Conservation (phyloP, 2,329 filamentous ascomycete species). For the Laburnicola sp. region DNA sequence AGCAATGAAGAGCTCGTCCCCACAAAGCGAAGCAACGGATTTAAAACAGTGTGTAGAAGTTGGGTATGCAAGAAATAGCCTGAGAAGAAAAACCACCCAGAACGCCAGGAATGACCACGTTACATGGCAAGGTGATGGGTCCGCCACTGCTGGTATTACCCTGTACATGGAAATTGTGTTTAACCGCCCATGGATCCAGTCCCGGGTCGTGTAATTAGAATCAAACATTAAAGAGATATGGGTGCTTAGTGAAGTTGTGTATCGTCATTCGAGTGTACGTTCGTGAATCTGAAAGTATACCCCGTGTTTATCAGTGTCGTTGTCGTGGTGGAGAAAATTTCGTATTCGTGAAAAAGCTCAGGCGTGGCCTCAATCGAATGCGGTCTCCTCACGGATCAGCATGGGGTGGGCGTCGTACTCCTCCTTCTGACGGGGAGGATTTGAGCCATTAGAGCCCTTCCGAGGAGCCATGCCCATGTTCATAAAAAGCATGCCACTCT, state of each 20-base stretch:
- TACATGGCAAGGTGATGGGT: background rate
- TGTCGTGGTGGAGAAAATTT: background rate
- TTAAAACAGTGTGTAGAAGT: background rate
- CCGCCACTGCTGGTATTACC: slow-evolving; percentile 14
- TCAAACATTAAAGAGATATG: slow-evolving; percentile 34
- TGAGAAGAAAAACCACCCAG: slow-evolving; percentile 1
- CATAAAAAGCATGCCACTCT: slow-evolving; percentile 47
- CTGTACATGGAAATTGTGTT: slow-evolving; percentile 16
- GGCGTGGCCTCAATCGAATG: slow-evolving; percentile 30
- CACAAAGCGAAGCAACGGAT: background rate
- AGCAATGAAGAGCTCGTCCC: background rate
- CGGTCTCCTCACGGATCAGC: slow-evolving; percentile 33
- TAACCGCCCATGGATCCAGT: slow-evolving; percentile 31
- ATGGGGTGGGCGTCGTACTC: slow-evolving; percentile 22
- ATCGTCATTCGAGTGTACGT: background rate
- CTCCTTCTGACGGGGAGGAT: slow-evolving; percentile 33
- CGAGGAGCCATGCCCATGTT: slow-evolving; percentile 42
- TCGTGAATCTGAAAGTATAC: background rate
- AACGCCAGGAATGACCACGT: slow-evolving; percentile 18
- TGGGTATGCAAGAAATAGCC: background rate
- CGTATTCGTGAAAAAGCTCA: background rate
- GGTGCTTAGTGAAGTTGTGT: slow-evolving; percentile 10
- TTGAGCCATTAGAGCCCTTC: slow-evolving; percentile 42
- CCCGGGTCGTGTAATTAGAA: slow-evolving; percentile 32
- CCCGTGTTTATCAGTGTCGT: background rate